Base-by-base conservation (phyloP, 768 basidiomycete genomes). In the Favolaschia claudopus region DNA sequence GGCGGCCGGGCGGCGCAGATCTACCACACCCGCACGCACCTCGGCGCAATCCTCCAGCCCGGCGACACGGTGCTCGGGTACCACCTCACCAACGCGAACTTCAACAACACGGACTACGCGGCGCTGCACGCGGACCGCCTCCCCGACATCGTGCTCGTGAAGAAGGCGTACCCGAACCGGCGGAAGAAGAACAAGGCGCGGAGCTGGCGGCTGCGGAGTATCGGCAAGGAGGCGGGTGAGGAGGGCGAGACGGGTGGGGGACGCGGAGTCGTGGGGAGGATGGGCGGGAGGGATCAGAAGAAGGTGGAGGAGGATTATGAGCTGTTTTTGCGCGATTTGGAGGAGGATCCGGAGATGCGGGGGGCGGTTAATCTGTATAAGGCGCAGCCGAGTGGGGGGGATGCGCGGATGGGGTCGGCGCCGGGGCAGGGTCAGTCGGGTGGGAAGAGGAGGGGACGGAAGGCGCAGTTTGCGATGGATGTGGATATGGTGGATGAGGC, bases 271-370 rank as follows among this genome's bases (percentile, higher is more conserved):
- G 88, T 96, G 39, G 95, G 95, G 1, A 79, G 94, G 43, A 82
- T 91, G 83, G 95, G 95, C 12, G 95, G 95, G 32, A 80, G 94
- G 43, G 95, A 96, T 76, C 85, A 88, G 75, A 89, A 84, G 78
- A 95, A 95, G 80, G 93, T 99, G 56, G 95, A 98, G 66, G 89
- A 93, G 71, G 96, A 99, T 71, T 99, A 99, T 75, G 97, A 99
- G 79, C 63, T 93, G 47, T 99, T 99, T 86, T 77, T 99, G 74
- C 85, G 91, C 42, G 95, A 97, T 62, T 75, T 98, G 45, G 95
- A 97, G 74, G 96, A 99, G 73, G 96, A 98, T 75, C 89, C 89
- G 20, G 96, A 98, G 79, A 78, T 99, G 79, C 85, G 96, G 34
- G 82, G 83, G 6, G 86, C 86, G 9, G 89, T 99, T 66, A 96